Conservation (phyloP, 805 yeast species). For the Suhomyces kilbournensis region DNA sequence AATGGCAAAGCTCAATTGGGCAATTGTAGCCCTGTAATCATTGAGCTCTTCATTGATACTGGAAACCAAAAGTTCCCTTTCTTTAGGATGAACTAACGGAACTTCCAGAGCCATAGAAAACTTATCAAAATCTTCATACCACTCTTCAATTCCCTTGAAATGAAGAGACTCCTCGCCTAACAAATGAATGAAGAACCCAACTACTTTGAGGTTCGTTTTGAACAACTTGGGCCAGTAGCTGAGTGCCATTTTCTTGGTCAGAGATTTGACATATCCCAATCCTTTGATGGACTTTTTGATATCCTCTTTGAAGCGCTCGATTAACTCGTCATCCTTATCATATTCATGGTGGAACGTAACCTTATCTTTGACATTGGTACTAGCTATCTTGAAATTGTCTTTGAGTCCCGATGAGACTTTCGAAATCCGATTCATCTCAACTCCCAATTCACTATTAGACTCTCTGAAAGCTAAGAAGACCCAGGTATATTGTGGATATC, state of each 20-base stretch:
- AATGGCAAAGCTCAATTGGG: constrained; percentile 10
- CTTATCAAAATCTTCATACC: constrained; percentile 30
- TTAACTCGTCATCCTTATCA: constrained; percentile 11
- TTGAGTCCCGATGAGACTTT: constrained; percentile 10
- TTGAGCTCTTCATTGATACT: constrained; percentile 26
- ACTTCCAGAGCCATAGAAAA: constrained; percentile 24
- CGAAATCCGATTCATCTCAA: constrained; percentile 7
- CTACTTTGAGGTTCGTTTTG: constrained; percentile 28
- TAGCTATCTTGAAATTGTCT: constrained; percentile 11
- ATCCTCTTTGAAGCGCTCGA: constrained; percentile 14
- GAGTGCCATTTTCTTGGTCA: constrained; percentile 22
- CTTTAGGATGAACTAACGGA: constrained; percentile 38
- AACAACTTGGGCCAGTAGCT: constrained; percentile 29
- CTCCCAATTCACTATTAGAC: background rate
- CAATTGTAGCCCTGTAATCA: constrained; percentile 22
- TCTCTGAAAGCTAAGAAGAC: background rate
- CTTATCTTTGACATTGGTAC: constrained; percentile 10
- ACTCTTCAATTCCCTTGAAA: constrained; percentile 32
- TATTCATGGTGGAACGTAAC: constrained; percentile 6
- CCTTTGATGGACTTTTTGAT: constrained; percentile 34
- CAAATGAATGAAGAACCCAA: constrained; percentile 29
- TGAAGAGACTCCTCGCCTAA: constrained; percentile 34
- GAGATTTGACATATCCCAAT: constrained; percentile 34
- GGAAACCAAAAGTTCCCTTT: constrained; percentile 21
- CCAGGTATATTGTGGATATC: background rate